Evolutionary conservation across 805 yeast species (phyloP).

Genomic region (Yamadazyma nakazawae): DNA sequence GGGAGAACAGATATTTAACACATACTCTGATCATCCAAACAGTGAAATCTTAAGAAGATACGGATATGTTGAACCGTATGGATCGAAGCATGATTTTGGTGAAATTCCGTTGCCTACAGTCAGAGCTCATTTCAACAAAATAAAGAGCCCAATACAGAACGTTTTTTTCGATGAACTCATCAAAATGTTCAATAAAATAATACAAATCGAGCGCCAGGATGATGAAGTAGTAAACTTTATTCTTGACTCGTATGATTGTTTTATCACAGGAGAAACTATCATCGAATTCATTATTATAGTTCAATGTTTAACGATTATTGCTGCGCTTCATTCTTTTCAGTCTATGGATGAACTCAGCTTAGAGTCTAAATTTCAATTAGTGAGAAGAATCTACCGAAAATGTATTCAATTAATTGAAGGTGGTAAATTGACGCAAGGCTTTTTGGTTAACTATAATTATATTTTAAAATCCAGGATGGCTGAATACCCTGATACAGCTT

Average conservation of each 20-base stretch:
- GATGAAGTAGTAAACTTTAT: conserved; percentile 41
- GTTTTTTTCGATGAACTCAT: conserved; percentile 36
- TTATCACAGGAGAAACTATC: conserved; percentile 50
- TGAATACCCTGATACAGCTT: conserved; percentile 47
- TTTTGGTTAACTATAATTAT: conserved; percentile 25
- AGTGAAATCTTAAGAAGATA: conserved; percentile 86
- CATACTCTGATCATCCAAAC: conserved; percentile 89
- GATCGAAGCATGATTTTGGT: conserved; percentile 76
- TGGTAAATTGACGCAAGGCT: conserved; percentile 42
- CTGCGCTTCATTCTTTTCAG: conserved; percentile 22
- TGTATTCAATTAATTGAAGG: conserved; percentile 58
- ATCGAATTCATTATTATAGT: conserved; percentile 57
- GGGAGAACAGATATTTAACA: conserved; percentile 80
- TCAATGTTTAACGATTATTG: conserved; percentile 45
- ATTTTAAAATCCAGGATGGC: conserved; percentile 35
- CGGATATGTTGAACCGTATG: conserved; percentile 79
- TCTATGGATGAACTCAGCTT: conserved; percentile 17
- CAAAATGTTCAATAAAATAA: conserved; percentile 21
- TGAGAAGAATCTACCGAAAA: conserved; percentile 55
- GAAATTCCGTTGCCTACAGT: conserved; percentile 56
- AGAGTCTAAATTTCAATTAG: conserved; percentile 24
- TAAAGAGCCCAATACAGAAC: conserved; percentile 11
- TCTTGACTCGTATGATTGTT: conserved; percentile 62
- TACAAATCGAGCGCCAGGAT: conserved; percentile 31
- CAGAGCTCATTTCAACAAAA: conserved; percentile 29